Evolutionary conservation across 2,329 filamentous ascomycete genomes (phyloP).

Genomic region (Byssochlamys sp.): DNA sequence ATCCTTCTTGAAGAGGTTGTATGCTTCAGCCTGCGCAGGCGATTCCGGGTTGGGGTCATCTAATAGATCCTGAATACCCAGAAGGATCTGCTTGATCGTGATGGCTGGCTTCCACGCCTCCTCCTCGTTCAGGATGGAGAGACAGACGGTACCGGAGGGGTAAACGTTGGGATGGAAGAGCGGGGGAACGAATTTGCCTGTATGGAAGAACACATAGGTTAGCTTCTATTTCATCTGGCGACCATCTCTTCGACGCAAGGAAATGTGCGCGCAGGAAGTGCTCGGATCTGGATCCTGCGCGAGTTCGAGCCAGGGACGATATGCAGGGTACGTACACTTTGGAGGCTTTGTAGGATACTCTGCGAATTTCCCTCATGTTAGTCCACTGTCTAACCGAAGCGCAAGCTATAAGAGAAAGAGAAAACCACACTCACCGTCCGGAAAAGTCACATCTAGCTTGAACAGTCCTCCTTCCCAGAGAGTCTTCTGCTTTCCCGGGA

Average conservation of each 20-base stretch:
- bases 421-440: slow-evolving; percentile 60
- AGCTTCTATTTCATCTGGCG: background rate
- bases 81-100: slow-evolving; percentile 92
- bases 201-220: slow-evolving; percentile 1
- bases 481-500: slow-evolving; percentile 92
- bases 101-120: slow-evolving; percentile 98
- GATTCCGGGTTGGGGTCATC: slow-evolving; percentile 96
- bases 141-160: slow-evolving; percentile 90
- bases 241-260: background rate
- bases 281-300: background rate
- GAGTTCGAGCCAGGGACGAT: background rate
- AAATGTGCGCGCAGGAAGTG: background rate
- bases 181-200: slow-evolving; percentile 91
- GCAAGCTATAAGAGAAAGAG: slow-evolving; percentile 1
- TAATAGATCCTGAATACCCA: slow-evolving; percentile 90
- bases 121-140: slow-evolving; percentile 95
- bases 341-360: slow-evolving; percentile 98
- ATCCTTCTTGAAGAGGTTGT: slow-evolving; percentile 93
- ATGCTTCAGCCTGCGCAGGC: slow-evolving; percentile 91
- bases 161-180: slow-evolving; percentile 99
- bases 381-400: background rate
- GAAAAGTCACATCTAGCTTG: slow-evolving; percentile 85
- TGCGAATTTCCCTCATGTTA: slow-evolving; percentile 30
- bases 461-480: slow-evolving; percentile 97
- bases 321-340: slow-evolving; percentile 63